These are phyloP conservation scores for Trichophyton rubrum DNA, from an alignment of 2,329 filamentous ascomycete genomes.

Conservation along the genomic window DNA sequence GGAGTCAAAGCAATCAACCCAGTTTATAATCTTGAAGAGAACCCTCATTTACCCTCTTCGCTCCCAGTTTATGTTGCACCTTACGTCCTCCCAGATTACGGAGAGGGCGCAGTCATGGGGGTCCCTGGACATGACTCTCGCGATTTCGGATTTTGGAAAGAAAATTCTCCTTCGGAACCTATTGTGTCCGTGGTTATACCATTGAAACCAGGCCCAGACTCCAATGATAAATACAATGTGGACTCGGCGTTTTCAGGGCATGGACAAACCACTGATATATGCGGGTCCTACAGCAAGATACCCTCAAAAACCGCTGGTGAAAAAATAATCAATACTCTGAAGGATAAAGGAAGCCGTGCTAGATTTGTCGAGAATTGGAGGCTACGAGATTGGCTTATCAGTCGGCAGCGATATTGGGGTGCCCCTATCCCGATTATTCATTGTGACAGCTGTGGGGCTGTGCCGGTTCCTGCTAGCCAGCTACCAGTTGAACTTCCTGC, in stretches of 20 bases:
- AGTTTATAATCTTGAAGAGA: slow-evolving; percentile 44
- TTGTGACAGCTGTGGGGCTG: slow-evolving; percentile 61
- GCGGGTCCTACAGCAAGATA: slow-evolving; percentile 52
- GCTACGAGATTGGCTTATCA: slow-evolving; percentile 79
- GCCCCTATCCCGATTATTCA: slow-evolving; percentile 82
- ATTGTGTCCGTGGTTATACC: slow-evolving; percentile 50
- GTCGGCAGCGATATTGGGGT: slow-evolving; percentile 86
- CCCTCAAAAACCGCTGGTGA: slow-evolving; percentile 50
- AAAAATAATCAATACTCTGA: slow-evolving; percentile 43
- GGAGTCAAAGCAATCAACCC: slow-evolving; percentile 54
- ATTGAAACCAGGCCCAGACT: slow-evolving; percentile 26
- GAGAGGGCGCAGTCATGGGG: slow-evolving; percentile 82
- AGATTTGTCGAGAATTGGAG: slow-evolving; percentile 61
- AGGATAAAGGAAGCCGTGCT: slow-evolving; percentile 44
- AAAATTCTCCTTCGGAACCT: slow-evolving; percentile 49
- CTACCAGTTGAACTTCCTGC: slow-evolving; percentile 65
- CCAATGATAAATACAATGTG: slow-evolving; percentile 34
- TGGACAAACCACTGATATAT: slow-evolving; percentile 55
- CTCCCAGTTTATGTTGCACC: slow-evolving; percentile 70
- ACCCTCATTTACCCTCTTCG: slow-evolving; percentile 25
- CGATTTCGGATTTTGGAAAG: slow-evolving; percentile 68
- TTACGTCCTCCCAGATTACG: slow-evolving; percentile 75
- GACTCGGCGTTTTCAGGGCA: slow-evolving; percentile 46
- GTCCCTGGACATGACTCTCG: slow-evolving; percentile 73
- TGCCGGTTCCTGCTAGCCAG: slow-evolving; percentile 63